Evolutionary conservation across 257 asterid species (phyloP), one percentile per base, ranked within the genome.

Genomic region (Scutellaria galericulata): DNA sequence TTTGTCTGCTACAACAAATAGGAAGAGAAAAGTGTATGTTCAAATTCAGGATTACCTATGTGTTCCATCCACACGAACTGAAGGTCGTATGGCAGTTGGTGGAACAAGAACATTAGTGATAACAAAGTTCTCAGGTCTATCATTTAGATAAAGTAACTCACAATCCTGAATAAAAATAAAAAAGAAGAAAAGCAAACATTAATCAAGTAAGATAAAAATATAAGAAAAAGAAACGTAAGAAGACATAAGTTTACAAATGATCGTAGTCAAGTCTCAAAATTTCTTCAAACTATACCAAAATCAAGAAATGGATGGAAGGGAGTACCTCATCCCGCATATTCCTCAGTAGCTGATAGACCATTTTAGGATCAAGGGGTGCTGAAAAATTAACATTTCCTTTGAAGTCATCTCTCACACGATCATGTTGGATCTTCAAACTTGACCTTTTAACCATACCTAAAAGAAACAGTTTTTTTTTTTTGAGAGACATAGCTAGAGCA

Each of bases 41-140:
- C 18, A 41, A 24, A 55, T 40, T 41, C 59, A 54, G 73, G 51
- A 48, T 75, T 69, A 91, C 97, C 98, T 24, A 24, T 24, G 92
- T 31, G 77, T 40, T 77, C 97, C 96, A 71, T 89, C 96, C 75
- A 91, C 94, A 78, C 91, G 76, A 77, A 91, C 97, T 47, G 98
- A 91, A 79, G 98, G 98, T 40, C 98, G 97, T 73, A 91, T 86
- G 77, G 96, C 80, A 50, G 40, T 86, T 54, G 98, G 98, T 54
- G 98, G 98, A 70, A 93, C 98, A 72, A 86, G 84, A 78, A 93
- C 84, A 86, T 76, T 86, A 58, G 93, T 83, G 59, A 88, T 74
- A 50, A 93, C 82, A 72, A 93, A 90, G 51, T 93, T 93, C 83
- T 93, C 98, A 6, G 98, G 98, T 80, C 97, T 89, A 72, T 83